Percentiles rank a stretch among this genome's conserved stretches.
These are phyloP conservation scores for Pseudoneurospora amorphoporcata DNA, from an alignment of 495 filamentous ascomycete genomes.

Conservation along the genomic window DNA sequence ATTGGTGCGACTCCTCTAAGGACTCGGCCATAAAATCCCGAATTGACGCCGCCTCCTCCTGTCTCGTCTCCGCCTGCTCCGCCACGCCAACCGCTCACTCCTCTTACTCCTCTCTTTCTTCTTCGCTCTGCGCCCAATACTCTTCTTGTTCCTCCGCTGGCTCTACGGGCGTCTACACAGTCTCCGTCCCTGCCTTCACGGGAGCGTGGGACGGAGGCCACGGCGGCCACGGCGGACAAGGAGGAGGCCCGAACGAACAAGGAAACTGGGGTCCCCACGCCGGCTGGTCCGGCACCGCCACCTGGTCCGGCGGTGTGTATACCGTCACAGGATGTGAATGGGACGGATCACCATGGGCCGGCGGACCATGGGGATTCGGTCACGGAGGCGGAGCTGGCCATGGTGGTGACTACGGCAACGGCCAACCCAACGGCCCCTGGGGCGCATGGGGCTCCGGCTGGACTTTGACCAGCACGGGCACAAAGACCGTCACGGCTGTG, in stretches of 20 bases:
- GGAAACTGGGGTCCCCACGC: not conserved
- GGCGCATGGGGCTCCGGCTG: constrained; percentile 35
- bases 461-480: constrained; percentile 22
- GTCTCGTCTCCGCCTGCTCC: constrained; percentile 29
- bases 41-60: constrained; percentile 18
- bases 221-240: constrained; percentile 1
- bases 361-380: constrained; percentile 34
- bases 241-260: not conserved
- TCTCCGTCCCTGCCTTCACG: constrained; percentile 30
- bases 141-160: constrained; percentile 29
- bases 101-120: constrained; percentile 31
- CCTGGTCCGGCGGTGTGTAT: constrained; percentile 34
- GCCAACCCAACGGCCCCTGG: constrained; percentile 18
- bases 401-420: not conserved
- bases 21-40: not conserved
- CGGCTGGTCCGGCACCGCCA: constrained; percentile 10
- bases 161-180: constrained; percentile 29
- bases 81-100: constrained; percentile 27
- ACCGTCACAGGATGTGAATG: constrained; percentile 39
- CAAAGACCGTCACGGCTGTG: constrained; percentile 23
- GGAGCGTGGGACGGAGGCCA: constrained; percentile 26
- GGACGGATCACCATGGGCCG: constrained; percentile 36
- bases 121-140: constrained; percentile 30
- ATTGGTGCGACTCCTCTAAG: constrained; percentile 29
- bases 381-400: constrained; percentile 17